phyloP scores from a whole-genome alignment of 495 filamentous ascomycete genomes.

The Evernia prunastri region DNA sequence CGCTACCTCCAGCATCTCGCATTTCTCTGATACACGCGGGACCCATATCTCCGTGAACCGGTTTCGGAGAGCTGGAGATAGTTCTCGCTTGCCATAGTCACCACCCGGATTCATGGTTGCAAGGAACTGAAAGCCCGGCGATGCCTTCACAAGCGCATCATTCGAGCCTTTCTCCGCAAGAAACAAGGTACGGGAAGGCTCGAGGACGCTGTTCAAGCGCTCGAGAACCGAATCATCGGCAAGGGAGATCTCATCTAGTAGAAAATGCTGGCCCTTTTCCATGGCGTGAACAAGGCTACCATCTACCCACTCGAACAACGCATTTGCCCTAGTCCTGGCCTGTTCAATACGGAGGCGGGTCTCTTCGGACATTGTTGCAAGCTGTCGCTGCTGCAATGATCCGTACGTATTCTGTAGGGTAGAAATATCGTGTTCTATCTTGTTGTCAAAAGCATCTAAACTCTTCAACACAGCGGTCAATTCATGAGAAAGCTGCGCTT shows the following conservation, averaged over 20 bases:
- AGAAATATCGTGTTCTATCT: slow-evolving; percentile 27
- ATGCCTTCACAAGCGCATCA: slow-evolving; percentile 68
- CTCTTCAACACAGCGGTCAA: slow-evolving; percentile 43
- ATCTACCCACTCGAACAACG: slow-evolving; percentile 94
- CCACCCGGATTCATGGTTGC: slow-evolving; percentile 99
- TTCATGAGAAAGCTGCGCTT: slow-evolving; percentile 58
- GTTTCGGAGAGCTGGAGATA: slow-evolving; percentile 91
- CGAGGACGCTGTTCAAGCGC: slow-evolving; percentile 94
- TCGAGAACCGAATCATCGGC: slow-evolving; percentile 97
- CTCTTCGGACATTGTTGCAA: slow-evolving; percentile 41
- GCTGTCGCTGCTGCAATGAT: slow-evolving; percentile 31
- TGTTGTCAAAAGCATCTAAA: background rate
- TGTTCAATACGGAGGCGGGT: slow-evolving; percentile 51
- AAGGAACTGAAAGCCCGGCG: slow-evolving; percentile 86
- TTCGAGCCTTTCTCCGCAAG: slow-evolving; percentile 88
- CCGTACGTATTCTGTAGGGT: slow-evolving; percentile 47
- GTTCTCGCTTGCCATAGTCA: slow-evolving; percentile 94
- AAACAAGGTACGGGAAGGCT: slow-evolving; percentile 75
- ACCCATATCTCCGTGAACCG: slow-evolving; percentile 99
- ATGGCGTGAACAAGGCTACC: slow-evolving; percentile 93
- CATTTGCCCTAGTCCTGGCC: slow-evolving; percentile 58
- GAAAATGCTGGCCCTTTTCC: slow-evolving; percentile 80
- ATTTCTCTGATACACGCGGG: slow-evolving; percentile 65
- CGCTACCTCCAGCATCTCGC: slow-evolving; percentile 85
- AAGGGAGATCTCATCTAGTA: slow-evolving; percentile 95